Conservation (phyloP, 139 green algal genomes). For the Desmodesmus armatus region DNA sequence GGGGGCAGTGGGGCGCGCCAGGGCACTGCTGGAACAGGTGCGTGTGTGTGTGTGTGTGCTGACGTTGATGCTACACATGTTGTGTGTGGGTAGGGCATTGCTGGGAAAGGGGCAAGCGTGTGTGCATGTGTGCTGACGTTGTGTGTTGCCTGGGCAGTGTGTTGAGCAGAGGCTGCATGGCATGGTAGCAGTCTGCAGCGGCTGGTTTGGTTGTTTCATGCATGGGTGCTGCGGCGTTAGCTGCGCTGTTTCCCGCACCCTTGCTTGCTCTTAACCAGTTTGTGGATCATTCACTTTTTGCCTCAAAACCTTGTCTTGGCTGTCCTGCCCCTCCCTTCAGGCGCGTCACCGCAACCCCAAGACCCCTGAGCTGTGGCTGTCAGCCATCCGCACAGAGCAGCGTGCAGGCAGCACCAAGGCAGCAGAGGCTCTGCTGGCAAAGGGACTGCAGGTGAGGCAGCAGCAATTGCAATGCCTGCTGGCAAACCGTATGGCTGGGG, state of each 20-base stretch:
- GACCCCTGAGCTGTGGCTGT: constrained; percentile 90
- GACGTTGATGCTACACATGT: background rate
- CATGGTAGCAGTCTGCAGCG: background rate
- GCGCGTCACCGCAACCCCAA: constrained; percentile 87
- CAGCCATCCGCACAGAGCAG: constrained; percentile 89
- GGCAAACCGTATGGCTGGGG: too few species aligned
- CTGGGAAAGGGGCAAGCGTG: too few species aligned
- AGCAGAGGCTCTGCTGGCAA: constrained; percentile 91
- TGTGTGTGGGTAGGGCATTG: too few species aligned
- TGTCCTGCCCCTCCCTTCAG: background rate
- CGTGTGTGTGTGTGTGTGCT: background rate
- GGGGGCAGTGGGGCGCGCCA: constrained; percentile 75
- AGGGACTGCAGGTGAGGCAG: constrained; percentile 85
- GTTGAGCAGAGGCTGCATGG: background rate
- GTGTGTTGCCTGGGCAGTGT: background rate
- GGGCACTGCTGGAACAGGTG: constrained; percentile 81
- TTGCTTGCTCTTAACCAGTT: too few species aligned
- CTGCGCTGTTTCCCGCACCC: constrained; percentile 5
- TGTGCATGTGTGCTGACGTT: too few species aligned
- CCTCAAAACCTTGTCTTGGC: background rate
- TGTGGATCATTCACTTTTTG: background rate
- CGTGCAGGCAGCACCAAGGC: constrained; percentile 78
- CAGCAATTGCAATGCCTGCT: too few species aligned
- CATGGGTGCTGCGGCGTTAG: background rate
- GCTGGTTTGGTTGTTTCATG: too few species aligned